phyloP scores from a whole-genome alignment of 2,329 filamentous ascomycete genomes.

The Stagonosporopsis cucurbitacearum region DNA sequence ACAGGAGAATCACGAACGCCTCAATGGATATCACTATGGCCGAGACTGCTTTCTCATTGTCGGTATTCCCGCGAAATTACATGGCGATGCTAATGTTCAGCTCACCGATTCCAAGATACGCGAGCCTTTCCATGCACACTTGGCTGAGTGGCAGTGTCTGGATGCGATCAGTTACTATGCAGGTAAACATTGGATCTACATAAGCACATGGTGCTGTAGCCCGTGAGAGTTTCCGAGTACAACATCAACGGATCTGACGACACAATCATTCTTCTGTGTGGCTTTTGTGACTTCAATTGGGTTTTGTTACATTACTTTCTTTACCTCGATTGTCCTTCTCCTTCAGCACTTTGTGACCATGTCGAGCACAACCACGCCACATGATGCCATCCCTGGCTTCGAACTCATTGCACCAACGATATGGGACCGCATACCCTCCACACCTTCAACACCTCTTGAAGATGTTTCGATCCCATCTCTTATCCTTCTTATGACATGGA shows the following conservation, averaged over 20 bases:
- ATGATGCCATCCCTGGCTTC: conserved; percentile 12
- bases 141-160: conserved; percentile 7
- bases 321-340: not conserved
- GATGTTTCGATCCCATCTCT: conserved; percentile 22
- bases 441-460: conserved; percentile 11
- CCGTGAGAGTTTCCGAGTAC: conserved; percentile 1
- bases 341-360: not conserved
- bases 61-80: conserved; percentile 10
- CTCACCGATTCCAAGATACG: not conserved
- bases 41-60: conserved; percentile 1
- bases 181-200: conserved; percentile 4
- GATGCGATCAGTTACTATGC: not conserved
- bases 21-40: not conserved
- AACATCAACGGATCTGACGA: conserved; percentile 1
- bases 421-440: conserved; percentile 16
- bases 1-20: not conserved
- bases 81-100: conserved; percentile 1
- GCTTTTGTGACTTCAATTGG: not conserved
- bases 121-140: not conserved
- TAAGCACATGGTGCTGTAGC: conserved; percentile 6
- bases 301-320: not conserved
- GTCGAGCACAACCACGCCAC: not conserved
- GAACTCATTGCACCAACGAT: conserved; percentile 15
- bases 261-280: not conserved
- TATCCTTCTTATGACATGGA: conserved; percentile 39